A percentile compares a stretch with the other conserved stretches of the same genome.
These are phyloP conservation scores for Penicillium parvum DNA, from an alignment of 495 filamentous ascomycete species.

Conservation along the genomic window DNA sequence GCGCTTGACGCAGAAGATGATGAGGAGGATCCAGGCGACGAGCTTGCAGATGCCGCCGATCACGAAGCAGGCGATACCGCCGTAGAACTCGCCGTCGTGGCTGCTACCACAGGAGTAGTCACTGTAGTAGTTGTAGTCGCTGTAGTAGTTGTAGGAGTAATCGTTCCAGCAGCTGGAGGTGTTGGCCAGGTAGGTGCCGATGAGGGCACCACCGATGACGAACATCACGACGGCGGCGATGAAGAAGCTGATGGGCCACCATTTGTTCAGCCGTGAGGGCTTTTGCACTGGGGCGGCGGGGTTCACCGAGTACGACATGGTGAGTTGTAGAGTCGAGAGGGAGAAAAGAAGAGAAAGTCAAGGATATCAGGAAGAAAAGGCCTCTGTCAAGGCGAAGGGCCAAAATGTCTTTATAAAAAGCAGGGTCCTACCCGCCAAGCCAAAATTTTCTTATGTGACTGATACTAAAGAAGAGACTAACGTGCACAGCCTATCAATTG, in stretches of 20 bases:
- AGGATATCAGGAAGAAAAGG: too few species aligned
- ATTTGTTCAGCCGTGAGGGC: constrained; percentile 4
- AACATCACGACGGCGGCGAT: constrained; percentile 19
- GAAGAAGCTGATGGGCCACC: constrained; percentile 23
- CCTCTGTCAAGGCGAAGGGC: neutral
- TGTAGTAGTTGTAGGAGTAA: constrained; percentile 6
- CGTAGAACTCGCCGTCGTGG: constrained; percentile 15
- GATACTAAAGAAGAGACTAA: neutral
- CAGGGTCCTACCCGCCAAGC: neutral
- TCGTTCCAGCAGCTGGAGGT: constrained; percentile 5
- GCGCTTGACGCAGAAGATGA: constrained; percentile 20
- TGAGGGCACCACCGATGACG: constrained; percentile 20
- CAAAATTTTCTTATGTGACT: neutral
- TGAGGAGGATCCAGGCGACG: constrained; percentile 19
- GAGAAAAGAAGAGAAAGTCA: too few species aligned
- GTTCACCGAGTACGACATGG: neutral
- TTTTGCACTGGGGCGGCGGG: neutral
- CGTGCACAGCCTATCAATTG: neutral
- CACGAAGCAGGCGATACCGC: constrained; percentile 10
- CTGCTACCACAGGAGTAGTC: constrained; percentile 3
- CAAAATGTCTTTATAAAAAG: neutral
- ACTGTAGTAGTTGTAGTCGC: constrained; percentile 3
- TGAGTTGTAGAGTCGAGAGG: neutral
- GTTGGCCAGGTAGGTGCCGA: constrained; percentile 12
- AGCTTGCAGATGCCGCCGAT: constrained; percentile 19